A percentile compares a stretch with the other conserved stretches of the same genome.
Evolutionary conservation across 306 rosid genomes (phyloP).

Genomic region (Fragaria nilgerrensis): DNA sequence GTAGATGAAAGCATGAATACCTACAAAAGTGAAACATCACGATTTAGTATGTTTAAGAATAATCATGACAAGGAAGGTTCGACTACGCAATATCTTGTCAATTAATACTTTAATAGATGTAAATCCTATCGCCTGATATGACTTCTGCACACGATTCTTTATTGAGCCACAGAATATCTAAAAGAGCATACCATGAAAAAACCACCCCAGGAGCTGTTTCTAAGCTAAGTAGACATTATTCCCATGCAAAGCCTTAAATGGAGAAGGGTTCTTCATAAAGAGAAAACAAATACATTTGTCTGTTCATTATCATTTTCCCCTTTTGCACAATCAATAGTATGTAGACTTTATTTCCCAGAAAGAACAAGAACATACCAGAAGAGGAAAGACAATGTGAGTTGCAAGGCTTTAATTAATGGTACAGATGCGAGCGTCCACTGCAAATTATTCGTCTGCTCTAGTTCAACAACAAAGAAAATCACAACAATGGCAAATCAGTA

Average conservation of each 20-base stretch:
- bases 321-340: background rate
- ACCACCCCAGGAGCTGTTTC: background rate
- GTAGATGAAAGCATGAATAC: slow-evolving; percentile 86
- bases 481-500: slow-evolving; percentile 12
- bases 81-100: background rate
- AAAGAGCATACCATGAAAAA: background rate
- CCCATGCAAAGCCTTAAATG: background rate
- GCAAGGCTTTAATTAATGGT: slow-evolving; percentile 86
- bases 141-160: background rate
- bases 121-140: background rate
- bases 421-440: slow-evolving; percentile 81
- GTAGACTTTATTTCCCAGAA: slow-evolving; percentile 1
- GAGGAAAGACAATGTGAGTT: slow-evolving; percentile 81
- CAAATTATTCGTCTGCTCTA: slow-evolving; percentile 88
- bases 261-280: background rate
- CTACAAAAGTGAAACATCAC: slow-evolving; percentile 39
- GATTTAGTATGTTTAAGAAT: background rate
- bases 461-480: slow-evolving; percentile 31
- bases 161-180: background rate
- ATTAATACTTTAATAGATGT: background rate
- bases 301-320: background rate
- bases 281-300: background rate
- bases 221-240: background rate
- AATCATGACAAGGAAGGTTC: slow-evolving; percentile 5
- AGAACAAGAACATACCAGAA: slow-evolving; percentile 60